Evolutionary conservation across 768 basidiomycete genomes (phyloP).

Genomic region (Lyophyllum semitale): DNA sequence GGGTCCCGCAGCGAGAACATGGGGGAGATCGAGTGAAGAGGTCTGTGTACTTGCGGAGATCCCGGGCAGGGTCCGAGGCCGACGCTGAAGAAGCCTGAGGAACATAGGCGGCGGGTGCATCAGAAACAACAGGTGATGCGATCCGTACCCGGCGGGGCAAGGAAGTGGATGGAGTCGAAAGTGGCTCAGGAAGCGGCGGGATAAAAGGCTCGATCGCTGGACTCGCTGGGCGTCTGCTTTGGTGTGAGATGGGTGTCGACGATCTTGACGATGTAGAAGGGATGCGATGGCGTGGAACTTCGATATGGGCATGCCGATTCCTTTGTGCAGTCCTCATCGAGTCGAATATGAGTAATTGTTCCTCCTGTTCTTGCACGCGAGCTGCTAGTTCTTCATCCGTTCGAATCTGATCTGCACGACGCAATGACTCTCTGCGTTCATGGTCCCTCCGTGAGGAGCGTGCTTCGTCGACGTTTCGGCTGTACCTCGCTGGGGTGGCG

Average conservation of each 20-base stretch:
- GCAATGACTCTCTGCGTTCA: not conserved
- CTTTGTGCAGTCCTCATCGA: not conserved
- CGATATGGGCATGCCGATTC: not conserved
- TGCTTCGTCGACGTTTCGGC: not conserved
- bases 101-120: not conserved
- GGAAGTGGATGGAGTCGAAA: not conserved
- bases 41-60: conserved; percentile 2
- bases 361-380: not conserved
- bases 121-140: not conserved
- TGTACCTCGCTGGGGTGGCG: not conserved
- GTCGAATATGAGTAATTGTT: not conserved
- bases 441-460: not conserved
- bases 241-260: not conserved
- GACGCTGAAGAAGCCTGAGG: not conserved
- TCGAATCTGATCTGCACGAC: not conserved
- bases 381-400: not conserved
- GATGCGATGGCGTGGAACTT: not conserved
- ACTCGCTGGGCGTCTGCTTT: not conserved
- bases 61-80: not conserved
- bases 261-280: not conserved
- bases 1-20: conserved; percentile 3
- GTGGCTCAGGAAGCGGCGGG: not conserved
- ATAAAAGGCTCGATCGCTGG: not conserved
- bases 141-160: not conserved
- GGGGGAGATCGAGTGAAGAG: conserved; percentile 5